These are phyloP conservation scores for Hypoxylon lenormandii DNA, from an alignment of 495 filamentous ascomycete species.

Conservation along the genomic window DNA sequence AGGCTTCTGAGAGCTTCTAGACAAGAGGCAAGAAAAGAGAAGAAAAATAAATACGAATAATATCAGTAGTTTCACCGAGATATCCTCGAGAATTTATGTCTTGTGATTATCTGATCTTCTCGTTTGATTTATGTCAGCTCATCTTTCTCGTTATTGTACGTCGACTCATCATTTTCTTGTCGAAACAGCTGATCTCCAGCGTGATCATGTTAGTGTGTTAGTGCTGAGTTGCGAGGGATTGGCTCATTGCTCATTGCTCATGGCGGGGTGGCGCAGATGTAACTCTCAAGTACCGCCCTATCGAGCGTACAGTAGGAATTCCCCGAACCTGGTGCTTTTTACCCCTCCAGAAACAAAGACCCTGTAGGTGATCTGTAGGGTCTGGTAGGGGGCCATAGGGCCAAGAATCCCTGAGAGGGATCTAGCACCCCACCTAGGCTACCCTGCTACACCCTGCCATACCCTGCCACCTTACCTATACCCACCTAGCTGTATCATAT, in stretches of 20 bases:
- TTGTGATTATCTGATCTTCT: slow-evolving; percentile 39
- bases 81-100: slow-evolving; percentile 28
- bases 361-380: no score
- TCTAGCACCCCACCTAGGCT: slow-evolving; percentile 40
- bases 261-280: slow-evolving; percentile 40
- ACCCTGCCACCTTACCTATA: neutral
- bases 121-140: slow-evolving; percentile 44
- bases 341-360: slow-evolving; percentile 30
- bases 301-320: slow-evolving; percentile 45
- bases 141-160: slow-evolving; percentile 27
- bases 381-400: slow-evolving; percentile 27
- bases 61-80: slow-evolving; percentile 20
- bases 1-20: no score
- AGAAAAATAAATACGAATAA: neutral
- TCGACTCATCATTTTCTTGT: slow-evolving; percentile 20
- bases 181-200: slow-evolving; percentile 39
- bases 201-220: slow-evolving; percentile 27
- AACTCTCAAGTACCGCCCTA: slow-evolving; percentile 33
- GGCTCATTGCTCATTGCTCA: no score
- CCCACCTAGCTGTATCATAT: slow-evolving; percentile 34
- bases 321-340: slow-evolving; percentile 31
- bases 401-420: slow-evolving; percentile 30
- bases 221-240: neutral
- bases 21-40: slow-evolving; percentile 1
- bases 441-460: no score